phyloP scores from a whole-genome alignment of 106 monocot species.

The Dendrobium chrysotoxum region DNA sequence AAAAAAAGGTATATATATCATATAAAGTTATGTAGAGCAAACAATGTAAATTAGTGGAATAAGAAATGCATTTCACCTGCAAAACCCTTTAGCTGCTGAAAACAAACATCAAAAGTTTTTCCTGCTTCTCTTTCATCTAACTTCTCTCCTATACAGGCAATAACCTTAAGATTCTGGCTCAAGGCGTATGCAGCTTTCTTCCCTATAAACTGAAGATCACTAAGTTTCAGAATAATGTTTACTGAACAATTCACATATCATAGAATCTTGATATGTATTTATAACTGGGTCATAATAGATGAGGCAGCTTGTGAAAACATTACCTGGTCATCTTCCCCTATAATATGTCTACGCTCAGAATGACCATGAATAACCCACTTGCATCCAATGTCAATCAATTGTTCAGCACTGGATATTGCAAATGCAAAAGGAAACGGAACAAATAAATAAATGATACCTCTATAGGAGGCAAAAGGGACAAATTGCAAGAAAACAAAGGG shows the following conservation, averaged over 20 bases:
- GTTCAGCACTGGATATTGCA: slow-evolving; percentile 69
- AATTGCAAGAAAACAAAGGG: not conserved
- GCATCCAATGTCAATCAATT: slow-evolving; percentile 90
- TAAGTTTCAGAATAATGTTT: not conserved
- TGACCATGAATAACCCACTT: slow-evolving; percentile 98
- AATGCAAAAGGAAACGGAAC: not conserved
- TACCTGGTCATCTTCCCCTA: slow-evolving; percentile 94
- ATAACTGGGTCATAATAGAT: not conserved
- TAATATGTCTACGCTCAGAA: slow-evolving; percentile 87
- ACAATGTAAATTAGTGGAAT: not conserved
- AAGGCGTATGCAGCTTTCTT: slow-evolving; percentile 99
- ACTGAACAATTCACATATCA: not conserved
- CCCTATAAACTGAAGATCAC: slow-evolving; percentile 76
- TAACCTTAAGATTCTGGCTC: slow-evolving; percentile 80
- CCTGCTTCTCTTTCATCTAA: slow-evolving; percentile 97
- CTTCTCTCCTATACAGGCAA: slow-evolving; percentile 96
- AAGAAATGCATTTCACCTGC: slow-evolving; percentile 42
- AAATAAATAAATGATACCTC: not conserved
- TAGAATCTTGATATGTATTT: not conserved
- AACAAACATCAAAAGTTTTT: slow-evolving; percentile 98
- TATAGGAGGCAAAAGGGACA: not conserved
- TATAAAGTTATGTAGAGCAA: not conserved
- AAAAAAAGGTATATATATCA: not conserved
- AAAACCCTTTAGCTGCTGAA: slow-evolving; percentile 85
- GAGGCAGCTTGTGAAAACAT: not conserved